Evolutionary conservation across 1,284 basidiomycete genomes (phyloP), one percentile per base, ranked within the genome.

Genomic region (Apiotrichum mycotoxinovorans): DNA sequence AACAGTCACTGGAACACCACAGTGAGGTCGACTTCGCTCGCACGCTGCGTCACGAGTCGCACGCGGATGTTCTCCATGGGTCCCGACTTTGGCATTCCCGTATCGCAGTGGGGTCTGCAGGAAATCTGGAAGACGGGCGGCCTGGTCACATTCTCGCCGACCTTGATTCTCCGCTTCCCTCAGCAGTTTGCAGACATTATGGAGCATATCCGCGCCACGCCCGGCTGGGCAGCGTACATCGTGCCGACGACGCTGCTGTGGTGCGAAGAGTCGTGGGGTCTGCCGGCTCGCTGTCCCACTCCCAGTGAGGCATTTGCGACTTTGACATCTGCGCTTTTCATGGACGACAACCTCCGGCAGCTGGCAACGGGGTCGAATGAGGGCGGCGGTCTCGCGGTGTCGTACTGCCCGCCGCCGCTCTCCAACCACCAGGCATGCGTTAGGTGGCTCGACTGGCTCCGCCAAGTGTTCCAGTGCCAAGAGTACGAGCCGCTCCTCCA

Each of bases 91-190:
- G n/a, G 47, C 1, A 52, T 66, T 5, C 55, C 58, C 1, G 56
- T 63, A 1, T 25, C 52, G 0, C 52, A 60, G 14, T 71, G 66
- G 65, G 20, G 41, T 1, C 18, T 61, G 22, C 48, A 48, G 20
- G 46, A 51, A 1, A 53, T 71, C 7, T 71, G 69, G 69, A 51
- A 54, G 12, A 55, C 41, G 3, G 71, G 71, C 14, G 70, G 66
- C 10, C 54, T 74, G 4, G 67, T 72, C 10, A 70, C 69, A 0
- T 71, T 74, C 52, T 70, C 70, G 1, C 71, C 71, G 3, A 64
- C 62, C 0, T 62, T 72, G 26, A 62, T 74, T 14, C 56, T 74
- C 1, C 46, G 54, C 7, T 43, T 57, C 0, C 70, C 69, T 0
- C 60, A 61, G 1, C 57, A 62, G 44, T 64, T 72, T 26, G 52